These are phyloP conservation scores for Trametes hirsuta DNA, from an alignment of 1,284 basidiomycete species.

Conservation along the genomic window DNA sequence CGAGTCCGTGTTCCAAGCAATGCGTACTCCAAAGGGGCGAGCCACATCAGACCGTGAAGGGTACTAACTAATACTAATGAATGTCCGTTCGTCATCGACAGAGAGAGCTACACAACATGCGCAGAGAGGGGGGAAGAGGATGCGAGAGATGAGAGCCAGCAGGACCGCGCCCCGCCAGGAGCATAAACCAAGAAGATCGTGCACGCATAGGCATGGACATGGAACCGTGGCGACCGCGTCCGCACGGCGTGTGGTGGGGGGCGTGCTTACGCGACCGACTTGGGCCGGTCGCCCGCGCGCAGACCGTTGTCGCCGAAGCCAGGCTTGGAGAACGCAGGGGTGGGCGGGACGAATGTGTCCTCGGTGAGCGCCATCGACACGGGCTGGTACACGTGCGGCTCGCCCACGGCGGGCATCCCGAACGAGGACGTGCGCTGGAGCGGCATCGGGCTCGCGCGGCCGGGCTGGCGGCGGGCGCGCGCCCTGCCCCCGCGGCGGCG, in stretches of 20 bases:
- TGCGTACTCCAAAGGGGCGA: neutral
- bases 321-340: constrained; percentile 58
- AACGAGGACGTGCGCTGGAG: constrained; percentile 34
- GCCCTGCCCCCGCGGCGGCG: constrained; percentile 41
- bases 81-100: constrained; percentile 23
- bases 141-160: neutral
- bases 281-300: constrained; percentile 41
- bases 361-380: constrained; percentile 79
- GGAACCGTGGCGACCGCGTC: neutral
- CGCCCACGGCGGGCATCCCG: constrained; percentile 16
- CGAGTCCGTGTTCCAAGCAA: constrained; percentile 15
- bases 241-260: neutral
- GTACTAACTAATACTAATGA: constrained; percentile 17
- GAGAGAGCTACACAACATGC: constrained; percentile 23
- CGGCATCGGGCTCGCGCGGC: constrained; percentile 60
- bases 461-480: constrained; percentile 46
- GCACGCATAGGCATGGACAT: neutral
- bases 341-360: constrained; percentile 69
- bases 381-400: constrained; percentile 53
- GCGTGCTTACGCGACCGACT: constrained; percentile 45
- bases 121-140: neutral
- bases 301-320: constrained; percentile 40
- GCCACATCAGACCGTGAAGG: neutral
- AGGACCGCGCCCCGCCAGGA: neutral
- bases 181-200: neutral